Conservation (phyloP, 768 basidiomycete species). For the Paxillus rubicundulus region DNA sequence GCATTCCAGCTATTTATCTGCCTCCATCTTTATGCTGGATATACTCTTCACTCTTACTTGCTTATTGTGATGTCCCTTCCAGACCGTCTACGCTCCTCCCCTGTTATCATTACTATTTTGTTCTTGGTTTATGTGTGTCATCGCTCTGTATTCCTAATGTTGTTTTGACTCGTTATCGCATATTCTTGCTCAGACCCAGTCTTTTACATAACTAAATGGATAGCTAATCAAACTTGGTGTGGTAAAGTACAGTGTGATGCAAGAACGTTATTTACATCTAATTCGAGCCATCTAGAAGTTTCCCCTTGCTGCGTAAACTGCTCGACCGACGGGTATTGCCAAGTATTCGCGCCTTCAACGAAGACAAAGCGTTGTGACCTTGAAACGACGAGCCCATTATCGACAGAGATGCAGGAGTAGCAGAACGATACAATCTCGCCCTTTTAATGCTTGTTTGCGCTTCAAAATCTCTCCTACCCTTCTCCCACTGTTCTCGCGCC, state of each 20-base stretch:
- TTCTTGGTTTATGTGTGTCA: slow-evolving; percentile 43
- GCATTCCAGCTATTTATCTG: slow-evolving; percentile 40
- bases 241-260: slow-evolving; percentile 1
- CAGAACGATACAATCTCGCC: slow-evolving; percentile 39
- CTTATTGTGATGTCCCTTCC: slow-evolving; percentile 32
- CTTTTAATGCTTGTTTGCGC: slow-evolving; percentile 47
- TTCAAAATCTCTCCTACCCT: slow-evolving; percentile 47
- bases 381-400: slow-evolving; percentile 14
- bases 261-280: not conserved
- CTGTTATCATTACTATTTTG: slow-evolving; percentile 38
- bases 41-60: slow-evolving; percentile 27
- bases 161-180: slow-evolving; percentile 59
- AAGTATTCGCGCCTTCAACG: slow-evolving; percentile 55
- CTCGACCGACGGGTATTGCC: slow-evolving; percentile 48
- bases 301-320: slow-evolving; percentile 4
- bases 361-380: slow-evolving; percentile 33
- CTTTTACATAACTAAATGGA: slow-evolving; percentile 26
- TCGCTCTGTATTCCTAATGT: slow-evolving; percentile 57
- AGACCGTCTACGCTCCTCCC: slow-evolving; percentile 22
- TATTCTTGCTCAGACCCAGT: slow-evolving; percentile 37
- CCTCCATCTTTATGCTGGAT: slow-evolving; percentile 44
- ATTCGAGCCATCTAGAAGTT: slow-evolving; percentile 22
- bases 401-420: slow-evolving; percentile 22
- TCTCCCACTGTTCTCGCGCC: slow-evolving; percentile 64
- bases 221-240: slow-evolving; percentile 15